These are phyloP conservation scores for Ascochyta fabae DNA, from an alignment of 2,329 filamentous ascomycete species.

Conservation along the genomic window DNA sequence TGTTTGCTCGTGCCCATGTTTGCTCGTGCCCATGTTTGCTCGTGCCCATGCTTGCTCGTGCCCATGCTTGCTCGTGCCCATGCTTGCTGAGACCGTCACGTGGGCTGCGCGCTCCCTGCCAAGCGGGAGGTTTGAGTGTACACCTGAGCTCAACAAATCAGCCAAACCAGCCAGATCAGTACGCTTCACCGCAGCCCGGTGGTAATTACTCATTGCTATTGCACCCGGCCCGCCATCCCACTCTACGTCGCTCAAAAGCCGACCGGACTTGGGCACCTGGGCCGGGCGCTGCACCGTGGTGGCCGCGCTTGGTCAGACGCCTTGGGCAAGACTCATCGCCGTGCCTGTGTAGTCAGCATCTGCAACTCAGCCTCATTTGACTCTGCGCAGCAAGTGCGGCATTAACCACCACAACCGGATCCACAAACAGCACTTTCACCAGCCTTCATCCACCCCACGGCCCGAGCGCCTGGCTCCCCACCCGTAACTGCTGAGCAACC, in stretches of 20 bases:
- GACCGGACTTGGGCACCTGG: conserved; percentile 12
- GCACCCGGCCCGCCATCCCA: conserved; percentile 19
- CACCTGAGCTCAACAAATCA: conserved; percentile 16
- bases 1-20: background rate
- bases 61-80: background rate
- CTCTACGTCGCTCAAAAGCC: conserved; percentile 18
- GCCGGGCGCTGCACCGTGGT: conserved; percentile 14
- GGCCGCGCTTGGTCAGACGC: conserved; percentile 6
- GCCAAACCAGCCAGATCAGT: conserved; percentile 9
- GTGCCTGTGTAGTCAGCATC: conserved; percentile 14
- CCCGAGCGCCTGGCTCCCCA: conserved; percentile 16
- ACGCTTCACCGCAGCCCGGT: conserved; percentile 8
- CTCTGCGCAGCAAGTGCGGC: conserved; percentile 14
- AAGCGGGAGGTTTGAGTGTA: conserved; percentile 6
- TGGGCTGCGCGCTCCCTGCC: background rate
- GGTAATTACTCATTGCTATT: conserved; percentile 22
- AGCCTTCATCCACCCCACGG: conserved; percentile 16
- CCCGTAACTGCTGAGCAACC: conserved; percentile 14
- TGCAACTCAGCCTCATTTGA: conserved; percentile 13
- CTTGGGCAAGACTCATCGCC: conserved; percentile 12
- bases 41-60: background rate
- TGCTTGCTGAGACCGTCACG: background rate
- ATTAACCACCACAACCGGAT: conserved; percentile 16
- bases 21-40: background rate
- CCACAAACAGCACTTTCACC: conserved; percentile 15